Base-by-base conservation (phyloP, 805 yeast genomes). In the Kodamaea restingae region DNA sequence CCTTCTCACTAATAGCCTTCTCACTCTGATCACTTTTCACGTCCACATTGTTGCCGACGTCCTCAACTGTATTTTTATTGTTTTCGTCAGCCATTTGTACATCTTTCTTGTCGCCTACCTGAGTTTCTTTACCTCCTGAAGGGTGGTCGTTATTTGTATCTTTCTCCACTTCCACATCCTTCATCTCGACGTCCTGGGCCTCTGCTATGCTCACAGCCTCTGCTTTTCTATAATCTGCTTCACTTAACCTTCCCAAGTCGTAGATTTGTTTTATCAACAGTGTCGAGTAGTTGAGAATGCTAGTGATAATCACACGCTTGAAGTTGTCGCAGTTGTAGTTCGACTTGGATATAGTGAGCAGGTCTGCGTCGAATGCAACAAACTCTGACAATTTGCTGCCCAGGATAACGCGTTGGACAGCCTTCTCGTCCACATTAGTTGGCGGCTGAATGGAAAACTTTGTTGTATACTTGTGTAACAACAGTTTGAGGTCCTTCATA, bases 231-330 rank as follows among this genome's bases (percentile, higher is more conserved):
- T 30, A 12, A 18, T 9, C 28, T 20, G 26, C 29, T 12, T 28
- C 32, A 7, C 20, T 12, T 27, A 8, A 20, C 22, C 22, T 17
- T 22, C 44, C 38, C 26, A 49, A 30, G 27, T 55, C 60, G 34
- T 56, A 52, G 20, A 59, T 45, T 33, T 51, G 52, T 21, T 49
- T 51, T 8, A 55, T 37, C 36, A 60, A 42, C 9, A 43, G 38
- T 17, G 47, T 46, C 1, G 53, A 45, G 36, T 58, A 58, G 27
- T 42, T 39, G 32, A 40, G 35, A 1, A 54, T 41, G 3, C 58
- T 52, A 5, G 51, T 48, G 7, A 57, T 45, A 1, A 60, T 50
- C 3, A 56, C 48, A 12, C 46, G 42, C 36, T 52, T 56, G 42
- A 61, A 47, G 7, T 38, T 41, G 26, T 36, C 54, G 43, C 50